Percentiles rank a stretch among this genome's conserved stretches.
Evolutionary conservation across 805 yeast genomes (phyloP).

Genomic region (Saccharomyces eubayanus): DNA sequence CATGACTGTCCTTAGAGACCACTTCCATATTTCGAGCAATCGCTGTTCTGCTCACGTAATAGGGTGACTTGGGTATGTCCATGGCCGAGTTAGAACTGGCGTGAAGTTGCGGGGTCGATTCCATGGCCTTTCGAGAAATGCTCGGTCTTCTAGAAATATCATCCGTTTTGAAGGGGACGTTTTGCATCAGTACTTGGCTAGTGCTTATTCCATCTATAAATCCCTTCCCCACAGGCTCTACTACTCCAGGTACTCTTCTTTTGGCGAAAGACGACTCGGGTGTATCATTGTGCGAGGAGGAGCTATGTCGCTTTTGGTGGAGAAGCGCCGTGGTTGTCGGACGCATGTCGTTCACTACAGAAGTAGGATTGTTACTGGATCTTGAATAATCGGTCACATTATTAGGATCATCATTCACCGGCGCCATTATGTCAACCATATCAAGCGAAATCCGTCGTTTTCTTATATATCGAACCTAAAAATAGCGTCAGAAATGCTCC

Average conservation of each 20-base stretch:
- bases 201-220: neutral
- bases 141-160: neutral
- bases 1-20: neutral
- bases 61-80: neutral
- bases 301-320: neutral
- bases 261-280: neutral
- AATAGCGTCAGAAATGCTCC: neutral
- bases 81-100: neutral
- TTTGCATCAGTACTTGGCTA: neutral
- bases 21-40: neutral
- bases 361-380: neutral
- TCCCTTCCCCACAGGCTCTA: neutral
- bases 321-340: neutral
- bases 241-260: neutral
- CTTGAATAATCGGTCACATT: neutral
- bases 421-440: neutral
- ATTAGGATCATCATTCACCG: neutral
- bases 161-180: neutral
- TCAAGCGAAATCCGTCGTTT: neutral
- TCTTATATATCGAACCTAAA: neutral
- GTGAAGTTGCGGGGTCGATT: neutral
- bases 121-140: neutral
- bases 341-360: neutral
- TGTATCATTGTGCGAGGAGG: neutral
- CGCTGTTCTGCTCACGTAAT: neutral